Evolutionary conservation across 225 moss, liverwort and hornwort genomes (phyloP).

Genomic region (Physcomitrium patens): DNA sequence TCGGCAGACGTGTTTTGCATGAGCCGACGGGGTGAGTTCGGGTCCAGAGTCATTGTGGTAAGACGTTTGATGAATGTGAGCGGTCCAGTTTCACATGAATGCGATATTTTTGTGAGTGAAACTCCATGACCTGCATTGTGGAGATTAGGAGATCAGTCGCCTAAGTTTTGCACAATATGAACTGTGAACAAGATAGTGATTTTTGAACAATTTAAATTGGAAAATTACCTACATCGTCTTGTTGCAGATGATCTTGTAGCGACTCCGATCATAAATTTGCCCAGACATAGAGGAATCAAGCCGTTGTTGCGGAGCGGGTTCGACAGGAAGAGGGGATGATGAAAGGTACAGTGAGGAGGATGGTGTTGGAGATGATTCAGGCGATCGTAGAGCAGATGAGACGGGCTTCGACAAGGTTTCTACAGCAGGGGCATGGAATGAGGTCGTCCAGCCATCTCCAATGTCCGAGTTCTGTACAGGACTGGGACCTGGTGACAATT

Average conservation of each 20-base stretch:
- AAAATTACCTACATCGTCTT: slow-evolving; percentile 36
- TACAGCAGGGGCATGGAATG: slow-evolving; percentile 34
- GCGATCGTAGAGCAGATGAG: slow-evolving; percentile 5
- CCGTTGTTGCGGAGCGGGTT: slow-evolving; percentile 18
- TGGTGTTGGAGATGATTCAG: not conserved
- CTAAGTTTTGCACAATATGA: too few species aligned
- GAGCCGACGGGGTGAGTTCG: slow-evolving; percentile 41
- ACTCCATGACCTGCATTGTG: slow-evolving; percentile 13
- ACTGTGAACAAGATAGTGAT: not conserved
- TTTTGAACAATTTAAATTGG: not conserved
- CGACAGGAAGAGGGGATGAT: not conserved
- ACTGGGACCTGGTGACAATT: slow-evolving; percentile 34
- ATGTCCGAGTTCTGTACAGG: not conserved
- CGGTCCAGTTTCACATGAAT: not conserved
- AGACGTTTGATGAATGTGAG: slow-evolving; percentile 52
- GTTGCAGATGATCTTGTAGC: slow-evolving; percentile 44
- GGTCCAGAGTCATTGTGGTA: slow-evolving; percentile 10
- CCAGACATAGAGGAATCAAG: slow-evolving; percentile 29
- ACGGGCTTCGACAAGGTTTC: slow-evolving; percentile 7
- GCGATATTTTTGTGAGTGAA: not conserved
- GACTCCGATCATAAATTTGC: slow-evolving; percentile 14
- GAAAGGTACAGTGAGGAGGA: not conserved
- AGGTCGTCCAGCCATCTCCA: slow-evolving; percentile 9
- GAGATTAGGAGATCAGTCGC: not conserved
- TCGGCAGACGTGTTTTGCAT: slow-evolving; percentile 22